phyloP scores from a whole-genome alignment of 2,329 filamentous ascomycete species.

The Grosmannia huntii region DNA sequence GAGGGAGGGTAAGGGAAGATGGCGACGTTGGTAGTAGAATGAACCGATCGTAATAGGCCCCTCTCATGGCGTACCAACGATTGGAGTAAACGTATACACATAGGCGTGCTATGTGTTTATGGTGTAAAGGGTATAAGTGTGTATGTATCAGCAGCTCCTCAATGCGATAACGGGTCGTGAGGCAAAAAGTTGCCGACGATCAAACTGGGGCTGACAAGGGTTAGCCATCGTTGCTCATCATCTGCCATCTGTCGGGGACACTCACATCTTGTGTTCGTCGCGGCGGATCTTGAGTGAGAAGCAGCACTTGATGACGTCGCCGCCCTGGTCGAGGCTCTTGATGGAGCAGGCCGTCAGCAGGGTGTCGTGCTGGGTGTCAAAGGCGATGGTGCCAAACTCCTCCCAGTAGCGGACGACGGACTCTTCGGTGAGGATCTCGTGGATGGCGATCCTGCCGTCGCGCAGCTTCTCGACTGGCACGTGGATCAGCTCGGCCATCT shows the following conservation, averaged over 20 bases:
- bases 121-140: no score
- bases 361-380: conserved; percentile 86
- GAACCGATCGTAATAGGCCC: no score
- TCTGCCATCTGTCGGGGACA: neutral
- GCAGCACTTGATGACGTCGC: conserved; percentile 74
- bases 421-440: conserved; percentile 91
- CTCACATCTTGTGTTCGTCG: conserved; percentile 94
- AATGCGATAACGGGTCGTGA: conserved; percentile 44
- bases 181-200: conserved; percentile 97
- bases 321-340: conserved; percentile 63
- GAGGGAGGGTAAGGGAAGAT: no score
- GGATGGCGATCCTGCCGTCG: conserved; percentile 87
- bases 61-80: neutral
- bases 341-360: conserved; percentile 87
- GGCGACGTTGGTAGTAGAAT: no score
- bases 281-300: conserved; percentile 95
- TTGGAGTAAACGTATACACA: neutral
- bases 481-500: conserved; percentile 94
- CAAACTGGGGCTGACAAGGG: conserved; percentile 58
- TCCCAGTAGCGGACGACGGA: conserved; percentile 97
- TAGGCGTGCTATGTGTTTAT: neutral
- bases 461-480: conserved; percentile 82
- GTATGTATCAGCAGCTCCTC: neutral
- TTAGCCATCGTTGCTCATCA: neutral
- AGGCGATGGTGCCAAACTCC: conserved; percentile 95